Evolutionary conservation across 306 rosid genomes (phyloP), one percentile per base, ranked within the genome.

Genomic region (Prosopis cineraria): DNA sequence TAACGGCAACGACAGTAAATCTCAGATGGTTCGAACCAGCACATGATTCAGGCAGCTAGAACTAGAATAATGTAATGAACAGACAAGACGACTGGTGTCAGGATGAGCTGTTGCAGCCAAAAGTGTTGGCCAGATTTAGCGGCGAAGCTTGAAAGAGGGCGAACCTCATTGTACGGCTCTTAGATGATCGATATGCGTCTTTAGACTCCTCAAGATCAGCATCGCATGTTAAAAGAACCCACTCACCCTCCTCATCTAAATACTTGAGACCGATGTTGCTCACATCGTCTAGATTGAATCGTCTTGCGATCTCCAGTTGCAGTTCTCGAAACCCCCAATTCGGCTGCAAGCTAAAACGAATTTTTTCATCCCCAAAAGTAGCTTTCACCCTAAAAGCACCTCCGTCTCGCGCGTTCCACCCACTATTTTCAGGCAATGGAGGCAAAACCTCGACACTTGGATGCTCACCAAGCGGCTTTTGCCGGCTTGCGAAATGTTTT

Each of bases 201-300:
- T 85, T 85, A 63, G 86, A 83, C 70, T 89, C 92, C 50, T 88
- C 82, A n/a, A 88, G 85, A 69, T 90, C 91, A 53, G 82, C 87
- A 79, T 90, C 85, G 36, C 95, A 88, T 17, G 80, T 80, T 72
- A 88, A 81, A 43, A 84, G 74, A 43, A 85, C 90, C 89, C 88
- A 85, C 70, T 87, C 89, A 1, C 88, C 59, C 10, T 85, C 89
- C 47, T 89, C 86, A 43, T 89, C 92, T 81, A 91, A 30, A 52
- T 88, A 88, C 83, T 82, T 85, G 17, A 88, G 48, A 43, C 78
- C 80, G 5, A 83, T 65, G 47, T 69, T 83, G 41, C 76, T 77
- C 12, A 88, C 34, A 24, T 91, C 44, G 19, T 77, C 79, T 20
- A 88, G 70, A 52, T 84, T 86, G 82, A 89, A 84, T 2, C 89